These are phyloP conservation scores for Fusarium fujikuroi DNA, from an alignment of 2,329 filamentous ascomycete species.

Conservation along the genomic window DNA sequence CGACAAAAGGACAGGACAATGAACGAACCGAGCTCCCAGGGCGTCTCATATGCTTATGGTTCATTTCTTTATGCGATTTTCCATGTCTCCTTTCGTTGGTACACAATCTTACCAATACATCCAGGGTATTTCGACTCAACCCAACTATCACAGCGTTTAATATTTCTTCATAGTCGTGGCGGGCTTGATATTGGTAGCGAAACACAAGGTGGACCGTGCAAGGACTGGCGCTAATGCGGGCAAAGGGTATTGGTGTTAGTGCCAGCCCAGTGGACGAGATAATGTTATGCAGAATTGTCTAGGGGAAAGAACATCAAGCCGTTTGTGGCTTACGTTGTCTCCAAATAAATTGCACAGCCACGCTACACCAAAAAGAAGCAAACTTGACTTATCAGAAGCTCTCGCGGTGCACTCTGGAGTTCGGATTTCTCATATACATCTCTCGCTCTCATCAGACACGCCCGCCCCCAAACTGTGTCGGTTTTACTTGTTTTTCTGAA, in stretches of 20 bases:
- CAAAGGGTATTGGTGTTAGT: constrained; percentile 9
- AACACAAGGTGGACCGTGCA: constrained; percentile 28
- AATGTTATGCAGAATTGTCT: constrained; percentile 1
- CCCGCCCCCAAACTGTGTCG: neutral
- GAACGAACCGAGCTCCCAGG: constrained; percentile 18
- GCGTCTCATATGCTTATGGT: neutral
- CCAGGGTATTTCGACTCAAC: constrained; percentile 15
- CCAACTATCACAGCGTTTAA: constrained; percentile 20
- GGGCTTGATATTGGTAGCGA: constrained; percentile 35
- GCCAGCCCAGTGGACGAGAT: neutral
- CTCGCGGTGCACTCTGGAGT: constrained; percentile 12
- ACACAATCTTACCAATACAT: neutral
- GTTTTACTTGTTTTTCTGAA: neutral
- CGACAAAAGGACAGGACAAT: constrained; percentile 17
- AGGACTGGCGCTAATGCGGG: constrained; percentile 26
- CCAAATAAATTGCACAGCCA: constrained; percentile 19
- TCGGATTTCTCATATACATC: neutral
- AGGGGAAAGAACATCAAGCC: neutral
- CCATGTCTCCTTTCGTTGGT: neutral
- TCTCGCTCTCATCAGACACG: neutral
- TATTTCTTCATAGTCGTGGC: constrained; percentile 34
- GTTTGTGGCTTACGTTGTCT: constrained; percentile 21
- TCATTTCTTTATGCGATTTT: neutral
- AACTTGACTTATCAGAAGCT: neutral
- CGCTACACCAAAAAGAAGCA: constrained; percentile 13